Evolutionary conservation across 169 alveolate genomes (phyloP), one percentile per base, ranked within the genome.

Genomic region (Plasmodium coatneyi): DNA sequence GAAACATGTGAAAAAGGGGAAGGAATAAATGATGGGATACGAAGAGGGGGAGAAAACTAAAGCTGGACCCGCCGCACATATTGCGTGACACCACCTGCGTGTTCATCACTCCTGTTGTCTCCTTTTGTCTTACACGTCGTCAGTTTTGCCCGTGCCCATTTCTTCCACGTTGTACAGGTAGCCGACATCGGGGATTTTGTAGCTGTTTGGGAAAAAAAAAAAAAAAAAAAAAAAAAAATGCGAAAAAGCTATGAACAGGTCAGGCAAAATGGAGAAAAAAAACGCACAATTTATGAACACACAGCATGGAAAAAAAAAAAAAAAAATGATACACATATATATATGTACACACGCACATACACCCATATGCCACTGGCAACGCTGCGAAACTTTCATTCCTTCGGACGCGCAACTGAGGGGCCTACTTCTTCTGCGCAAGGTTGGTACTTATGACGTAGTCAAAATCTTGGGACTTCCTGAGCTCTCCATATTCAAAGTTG

Each of bases 401-500:
- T 43, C 54, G 7, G 7, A 79, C 1, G 30, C 34, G 49, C 49
- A 46, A 79, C 46, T 6, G 19, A 30, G 32, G 28, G 52, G 43
- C 82, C 72, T 87, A 87, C 93, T 87, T 87, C 10, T 87, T 84
- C 60, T 94, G 96, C 5, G 95, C 80, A 49, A 94, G 76, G 32
- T 76, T 78, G 36, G 94, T 94, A 22, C 95, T 92, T 25, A 83
- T 82, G 22, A 92, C 96, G 70, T 94, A 94, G 43, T 94, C 96
- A 71, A 82, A 94, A n/a, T 87, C 95, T 54, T 92, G 89, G 2
- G 79, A 72, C 76, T 94, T 87, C 49, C 96, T 82, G 34, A 74
- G 28, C 36, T 72, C 92, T 6, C 96, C 96, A 71, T 82, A 84
- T 80, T 94, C 96, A 94, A 92, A 94, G 70, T 86, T 86, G 4